Conservation (phyloP, 1,284 basidiomycete genomes). For the Apiotrichum brassicae region DNA sequence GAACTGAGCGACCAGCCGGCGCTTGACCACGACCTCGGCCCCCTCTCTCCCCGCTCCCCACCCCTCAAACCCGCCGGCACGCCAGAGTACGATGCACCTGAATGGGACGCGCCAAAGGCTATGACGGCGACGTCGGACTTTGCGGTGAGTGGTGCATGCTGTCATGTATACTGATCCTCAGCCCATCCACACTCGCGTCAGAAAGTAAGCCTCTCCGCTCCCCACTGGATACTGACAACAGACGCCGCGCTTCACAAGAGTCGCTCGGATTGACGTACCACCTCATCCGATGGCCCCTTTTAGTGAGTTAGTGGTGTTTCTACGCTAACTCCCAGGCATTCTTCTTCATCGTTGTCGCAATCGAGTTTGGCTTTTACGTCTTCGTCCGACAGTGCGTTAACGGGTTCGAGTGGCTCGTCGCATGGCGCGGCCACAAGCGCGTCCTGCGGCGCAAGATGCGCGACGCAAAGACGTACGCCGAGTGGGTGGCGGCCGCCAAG, state of each 20-base stretch:
- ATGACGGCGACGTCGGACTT: slow-evolving; percentile 86
- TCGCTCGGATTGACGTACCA: slow-evolving; percentile 70
- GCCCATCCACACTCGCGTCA: slow-evolving; percentile 74
- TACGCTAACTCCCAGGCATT: slow-evolving; percentile 52
- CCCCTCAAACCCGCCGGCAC: slow-evolving; percentile 7
- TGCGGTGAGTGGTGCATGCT: slow-evolving; percentile 49
- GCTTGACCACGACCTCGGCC: slow-evolving; percentile 29
- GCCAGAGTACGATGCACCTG: slow-evolving; percentile 2
- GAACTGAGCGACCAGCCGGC: slow-evolving; percentile 29
- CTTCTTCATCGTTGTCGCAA: slow-evolving; percentile 76
- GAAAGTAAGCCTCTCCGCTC: slow-evolving; percentile 19
- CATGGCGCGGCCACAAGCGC: slow-evolving; percentile 84
- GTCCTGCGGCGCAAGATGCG: slow-evolving; percentile 67
- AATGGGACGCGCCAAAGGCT: slow-evolving; percentile 50
- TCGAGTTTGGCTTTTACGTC: slow-evolving; percentile 82
- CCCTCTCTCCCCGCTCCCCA: slow-evolving; percentile 27
- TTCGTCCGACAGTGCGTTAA: slow-evolving; percentile 85
- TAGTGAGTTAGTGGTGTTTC: slow-evolving; percentile 54
- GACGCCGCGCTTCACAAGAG: slow-evolving; percentile 19
- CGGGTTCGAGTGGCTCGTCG: slow-evolving; percentile 81
- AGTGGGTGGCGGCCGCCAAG: slow-evolving; percentile 76
- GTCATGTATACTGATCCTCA: slow-evolving; percentile 5
- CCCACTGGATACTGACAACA: neutral
- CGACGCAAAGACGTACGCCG: slow-evolving; percentile 62
- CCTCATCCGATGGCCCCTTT: slow-evolving; percentile 77